Percentiles rank a stretch among this genome's conserved stretches.
Conservation (phyloP, 108 stramenopile species). For the Hondaea fermentalgiana region DNA sequence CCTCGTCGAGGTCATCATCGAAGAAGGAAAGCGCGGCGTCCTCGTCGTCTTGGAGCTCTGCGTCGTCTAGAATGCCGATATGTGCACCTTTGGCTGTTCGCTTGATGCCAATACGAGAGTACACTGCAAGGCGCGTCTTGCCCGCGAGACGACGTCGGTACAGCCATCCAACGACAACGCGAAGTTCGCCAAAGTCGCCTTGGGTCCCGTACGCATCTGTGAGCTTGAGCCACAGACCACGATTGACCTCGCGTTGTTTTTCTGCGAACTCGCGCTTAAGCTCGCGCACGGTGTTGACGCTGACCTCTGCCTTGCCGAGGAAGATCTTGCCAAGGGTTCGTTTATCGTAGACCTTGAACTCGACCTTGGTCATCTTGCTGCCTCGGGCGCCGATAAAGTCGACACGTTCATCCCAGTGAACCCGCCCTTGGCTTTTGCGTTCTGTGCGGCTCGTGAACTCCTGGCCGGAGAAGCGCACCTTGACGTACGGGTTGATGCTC, state of each 20-base stretch:
- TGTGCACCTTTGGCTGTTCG: not conserved
- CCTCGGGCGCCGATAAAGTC: not conserved
- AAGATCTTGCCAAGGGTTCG: not conserved
- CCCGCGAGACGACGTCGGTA: not conserved
- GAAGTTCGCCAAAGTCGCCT: not conserved
- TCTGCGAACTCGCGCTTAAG: not conserved
- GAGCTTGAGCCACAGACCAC: not conserved
- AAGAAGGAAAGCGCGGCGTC: not conserved
- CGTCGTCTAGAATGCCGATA: not conserved
- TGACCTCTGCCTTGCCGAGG: not conserved
- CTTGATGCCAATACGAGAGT: not conserved
- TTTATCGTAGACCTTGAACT: not conserved
- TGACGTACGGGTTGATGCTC: not conserved
- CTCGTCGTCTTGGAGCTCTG: not conserved
- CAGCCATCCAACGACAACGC: not conserved
- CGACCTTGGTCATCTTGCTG: not conserved
- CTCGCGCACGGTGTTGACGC: conserved; percentile 6
- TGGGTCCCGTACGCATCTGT: not conserved
- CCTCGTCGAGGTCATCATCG: not conserved
- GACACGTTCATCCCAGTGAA: not conserved
- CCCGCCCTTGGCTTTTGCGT: not conserved
- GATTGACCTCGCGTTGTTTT: not conserved
- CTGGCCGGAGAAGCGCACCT: not conserved
- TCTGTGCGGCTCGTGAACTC: conserved; percentile 1
- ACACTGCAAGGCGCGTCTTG: not conserved